Evolutionary conservation across 257 asterid species (phyloP).

Genomic region (Rhazya stricta): DNA sequence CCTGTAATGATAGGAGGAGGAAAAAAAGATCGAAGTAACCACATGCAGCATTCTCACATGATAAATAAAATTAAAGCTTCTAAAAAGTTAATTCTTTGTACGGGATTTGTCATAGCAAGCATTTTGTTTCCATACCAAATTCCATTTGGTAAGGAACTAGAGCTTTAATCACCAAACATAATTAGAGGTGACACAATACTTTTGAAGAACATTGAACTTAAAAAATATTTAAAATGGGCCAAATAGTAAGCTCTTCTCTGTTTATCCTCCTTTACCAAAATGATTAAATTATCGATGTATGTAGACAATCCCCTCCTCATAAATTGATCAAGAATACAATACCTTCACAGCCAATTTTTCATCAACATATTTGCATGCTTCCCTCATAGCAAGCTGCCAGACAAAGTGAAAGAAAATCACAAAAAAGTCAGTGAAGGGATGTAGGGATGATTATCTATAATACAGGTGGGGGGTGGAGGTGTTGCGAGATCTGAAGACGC

Average conservation of each 20-base stretch:
- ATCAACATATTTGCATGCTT: constrained; percentile 96
- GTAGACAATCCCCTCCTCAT: neutral
- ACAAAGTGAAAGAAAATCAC: constrained; percentile 14
- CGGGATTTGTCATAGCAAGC: neutral
- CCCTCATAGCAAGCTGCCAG: constrained; percentile 95
- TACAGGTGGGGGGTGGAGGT: neutral
- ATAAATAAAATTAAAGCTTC: neutral
- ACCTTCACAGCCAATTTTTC: constrained; percentile 90
- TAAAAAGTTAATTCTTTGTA: neutral
- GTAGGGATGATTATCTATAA: no score
- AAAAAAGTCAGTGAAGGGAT: neutral
- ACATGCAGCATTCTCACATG: neutral
- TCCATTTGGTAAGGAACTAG: neutral
- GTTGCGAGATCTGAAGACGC: constrained; percentile 12
- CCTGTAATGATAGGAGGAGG: constrained; percentile 39
- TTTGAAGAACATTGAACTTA: neutral
- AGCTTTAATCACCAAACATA: neutral
- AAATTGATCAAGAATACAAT: constrained; percentile 3
- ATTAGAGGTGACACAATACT: neutral
- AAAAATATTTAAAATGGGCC: neutral
- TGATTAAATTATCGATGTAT: no score
- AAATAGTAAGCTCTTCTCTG: neutral
- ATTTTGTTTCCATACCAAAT: neutral
- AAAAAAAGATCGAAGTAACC: neutral
- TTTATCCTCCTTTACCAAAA: neutral